phyloP scores from a whole-genome alignment of 2,329 filamentous ascomycete genomes.

The Botryotinia narcissicola region DNA sequence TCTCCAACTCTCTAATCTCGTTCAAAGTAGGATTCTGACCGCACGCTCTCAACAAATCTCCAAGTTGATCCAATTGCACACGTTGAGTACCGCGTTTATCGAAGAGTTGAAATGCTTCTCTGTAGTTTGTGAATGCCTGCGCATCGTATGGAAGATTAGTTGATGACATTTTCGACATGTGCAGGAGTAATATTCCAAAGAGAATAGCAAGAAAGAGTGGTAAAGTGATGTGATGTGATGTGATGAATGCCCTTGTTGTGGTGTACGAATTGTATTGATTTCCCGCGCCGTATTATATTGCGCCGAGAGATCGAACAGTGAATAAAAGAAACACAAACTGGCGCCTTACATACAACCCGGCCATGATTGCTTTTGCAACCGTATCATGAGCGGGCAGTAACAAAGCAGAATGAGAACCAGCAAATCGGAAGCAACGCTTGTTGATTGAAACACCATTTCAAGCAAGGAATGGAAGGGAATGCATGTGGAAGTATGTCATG shows the following conservation, averaged over 20 bases:
- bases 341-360: neutral
- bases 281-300: neutral
- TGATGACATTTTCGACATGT: constrained; percentile 27
- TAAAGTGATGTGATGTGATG: neutral
- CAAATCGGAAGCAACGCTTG: constrained; percentile 1
- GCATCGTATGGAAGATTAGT: constrained; percentile 37
- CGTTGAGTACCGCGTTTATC: constrained; percentile 98
- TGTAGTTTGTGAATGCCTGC: constrained; percentile 93
- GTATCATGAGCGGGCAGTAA: neutral
- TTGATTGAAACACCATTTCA: neutral
- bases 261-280: neutral
- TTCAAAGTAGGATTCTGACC: constrained; percentile 95
- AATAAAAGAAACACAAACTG: neutral
- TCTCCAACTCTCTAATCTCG: constrained; percentile 91
- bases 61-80: constrained; percentile 80
- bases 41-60: constrained; percentile 92
- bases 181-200: neutral
- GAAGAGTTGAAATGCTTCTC: constrained; percentile 99
- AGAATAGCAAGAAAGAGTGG: neutral
- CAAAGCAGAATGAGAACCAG: neutral
- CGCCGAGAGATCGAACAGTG: neutral
- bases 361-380: neutral
- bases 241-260: neutral
- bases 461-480: constrained; percentile 7
- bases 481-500: neutral